Conservation (phyloP, 2,329 filamentous ascomycete species). For the Alternaria brassicicola region DNA sequence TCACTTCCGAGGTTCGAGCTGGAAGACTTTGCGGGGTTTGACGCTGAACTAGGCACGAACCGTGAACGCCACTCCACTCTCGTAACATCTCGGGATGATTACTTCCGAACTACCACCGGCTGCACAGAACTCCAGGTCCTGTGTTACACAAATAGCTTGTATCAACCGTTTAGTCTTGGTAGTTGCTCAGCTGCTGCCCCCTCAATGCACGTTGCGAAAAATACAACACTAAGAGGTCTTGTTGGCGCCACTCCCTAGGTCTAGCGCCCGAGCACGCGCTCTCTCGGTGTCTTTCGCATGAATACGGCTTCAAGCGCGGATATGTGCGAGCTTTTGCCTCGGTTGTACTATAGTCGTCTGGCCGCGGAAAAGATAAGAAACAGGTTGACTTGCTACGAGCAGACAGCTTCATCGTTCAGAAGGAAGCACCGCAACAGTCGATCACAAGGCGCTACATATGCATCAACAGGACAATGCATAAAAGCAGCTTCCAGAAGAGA, state of each 20-base stretch:
- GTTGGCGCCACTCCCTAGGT: not conserved
- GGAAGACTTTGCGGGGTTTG: slow-evolving; percentile 6
- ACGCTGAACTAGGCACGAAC: not conserved
- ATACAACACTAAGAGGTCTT: not conserved
- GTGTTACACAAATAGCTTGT: not conserved
- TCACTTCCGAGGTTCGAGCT: not conserved
- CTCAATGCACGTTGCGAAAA: not conserved
- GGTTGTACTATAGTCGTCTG: not conserved
- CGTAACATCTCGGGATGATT: slow-evolving; percentile 5
- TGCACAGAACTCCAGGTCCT: not conserved
- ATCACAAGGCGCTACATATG: not conserved
- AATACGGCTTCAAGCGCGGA: not conserved
- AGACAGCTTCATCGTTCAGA: not conserved
- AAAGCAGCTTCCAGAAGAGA: not conserved
- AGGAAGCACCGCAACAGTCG: not conserved
- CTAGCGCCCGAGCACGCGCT: not conserved
- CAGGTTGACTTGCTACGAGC: not conserved
- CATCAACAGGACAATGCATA: not conserved
- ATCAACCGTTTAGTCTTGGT: not conserved
- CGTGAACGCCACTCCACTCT: not conserved
- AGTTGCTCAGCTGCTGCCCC: not conserved
- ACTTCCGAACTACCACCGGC: not conserved
- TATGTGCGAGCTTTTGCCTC: not conserved
- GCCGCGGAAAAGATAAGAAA: not conserved
- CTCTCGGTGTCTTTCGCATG: not conserved